Conservation (phyloP, 2,329 filamentous ascomycete genomes). For the Aureobasidium sp. region DNA sequence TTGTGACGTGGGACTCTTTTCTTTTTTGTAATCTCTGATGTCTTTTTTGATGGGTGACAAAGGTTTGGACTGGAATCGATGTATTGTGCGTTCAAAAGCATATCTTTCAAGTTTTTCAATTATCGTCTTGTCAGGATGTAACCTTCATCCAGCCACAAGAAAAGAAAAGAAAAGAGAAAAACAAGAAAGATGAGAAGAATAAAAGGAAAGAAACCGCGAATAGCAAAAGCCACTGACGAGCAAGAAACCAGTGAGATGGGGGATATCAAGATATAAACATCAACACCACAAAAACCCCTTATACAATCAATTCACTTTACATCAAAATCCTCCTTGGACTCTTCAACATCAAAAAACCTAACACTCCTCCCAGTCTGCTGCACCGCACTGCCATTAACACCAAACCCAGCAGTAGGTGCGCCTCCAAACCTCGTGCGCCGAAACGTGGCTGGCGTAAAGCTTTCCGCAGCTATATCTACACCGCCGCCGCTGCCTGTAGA, state of each 20-base stretch:
- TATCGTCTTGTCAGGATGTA: no score
- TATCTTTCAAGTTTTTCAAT: no score
- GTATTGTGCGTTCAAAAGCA: no score
- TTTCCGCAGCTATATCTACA: slow-evolving; percentile 13
- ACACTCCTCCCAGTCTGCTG: slow-evolving; percentile 23
- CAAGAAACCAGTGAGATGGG: no score
- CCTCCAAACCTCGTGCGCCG: slow-evolving; percentile 18
- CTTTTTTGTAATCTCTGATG: no score
- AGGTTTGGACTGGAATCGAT: no score
- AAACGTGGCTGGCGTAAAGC: slow-evolving; percentile 14
- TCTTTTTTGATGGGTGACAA: no score
- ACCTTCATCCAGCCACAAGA: background rate
- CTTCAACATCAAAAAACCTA: slow-evolving; percentile 18
- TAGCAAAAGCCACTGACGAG: no score
- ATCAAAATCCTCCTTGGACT: background rate
- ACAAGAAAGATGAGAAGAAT: background rate
- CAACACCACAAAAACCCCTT: background rate
- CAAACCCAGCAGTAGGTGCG: slow-evolving; percentile 16
- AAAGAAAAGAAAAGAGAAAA: background rate
- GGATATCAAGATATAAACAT: background rate
- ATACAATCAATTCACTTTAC: background rate
- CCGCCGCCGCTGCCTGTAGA: background rate
- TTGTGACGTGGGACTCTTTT: no score
- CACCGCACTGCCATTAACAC: slow-evolving; percentile 16
- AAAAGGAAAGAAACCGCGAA: no score